A percentile compares a stretch with the other conserved stretches of the same genome.
Conservation (phyloP, 176 grass and related monocot genomes). For the Neostapfia colusana region DNA sequence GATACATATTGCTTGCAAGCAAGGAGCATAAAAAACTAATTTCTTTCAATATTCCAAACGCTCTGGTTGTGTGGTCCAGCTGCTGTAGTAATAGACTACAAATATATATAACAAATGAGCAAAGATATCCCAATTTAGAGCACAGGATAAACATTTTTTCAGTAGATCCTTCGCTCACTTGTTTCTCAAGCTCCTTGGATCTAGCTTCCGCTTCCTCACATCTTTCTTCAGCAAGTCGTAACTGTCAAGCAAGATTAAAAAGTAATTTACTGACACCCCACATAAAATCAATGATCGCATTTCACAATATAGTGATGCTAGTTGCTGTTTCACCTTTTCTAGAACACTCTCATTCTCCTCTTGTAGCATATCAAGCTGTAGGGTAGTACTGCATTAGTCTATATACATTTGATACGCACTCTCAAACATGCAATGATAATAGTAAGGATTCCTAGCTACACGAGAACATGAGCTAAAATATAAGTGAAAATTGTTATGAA, state of each 20-base stretch:
- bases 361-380: slow-evolving; percentile 99
- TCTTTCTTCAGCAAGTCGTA: slow-evolving; percentile 94
- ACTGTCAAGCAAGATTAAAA: slow-evolving; percentile 53
- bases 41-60: slow-evolving; percentile 27
- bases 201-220: slow-evolving; percentile 84
- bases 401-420: slow-evolving; percentile 32
- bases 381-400: slow-evolving; percentile 43
- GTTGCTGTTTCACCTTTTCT: slow-evolving; percentile 72
- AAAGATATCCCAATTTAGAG: slow-evolving; percentile 10
- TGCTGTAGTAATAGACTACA: slow-evolving; percentile 9
- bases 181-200: slow-evolving; percentile 96
- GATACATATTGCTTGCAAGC: background rate
- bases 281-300: slow-evolving; percentile 16
- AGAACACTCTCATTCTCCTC: slow-evolving; percentile 94
- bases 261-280: slow-evolving; percentile 10
- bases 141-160: slow-evolving; percentile 16
- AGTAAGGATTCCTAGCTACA: slow-evolving; percentile 23
- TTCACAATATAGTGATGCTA: background rate
- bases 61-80: background rate
- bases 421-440: slow-evolving; percentile 31
- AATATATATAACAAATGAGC: slow-evolving; percentile 11
- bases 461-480: slow-evolving; percentile 29
- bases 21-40: background rate
- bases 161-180: slow-evolving; percentile 45
- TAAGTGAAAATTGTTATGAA: slow-evolving; percentile 20